phyloP scores from a whole-genome alignment of 176 grass and related monocot genomes.

The Oryza officinalis region DNA sequence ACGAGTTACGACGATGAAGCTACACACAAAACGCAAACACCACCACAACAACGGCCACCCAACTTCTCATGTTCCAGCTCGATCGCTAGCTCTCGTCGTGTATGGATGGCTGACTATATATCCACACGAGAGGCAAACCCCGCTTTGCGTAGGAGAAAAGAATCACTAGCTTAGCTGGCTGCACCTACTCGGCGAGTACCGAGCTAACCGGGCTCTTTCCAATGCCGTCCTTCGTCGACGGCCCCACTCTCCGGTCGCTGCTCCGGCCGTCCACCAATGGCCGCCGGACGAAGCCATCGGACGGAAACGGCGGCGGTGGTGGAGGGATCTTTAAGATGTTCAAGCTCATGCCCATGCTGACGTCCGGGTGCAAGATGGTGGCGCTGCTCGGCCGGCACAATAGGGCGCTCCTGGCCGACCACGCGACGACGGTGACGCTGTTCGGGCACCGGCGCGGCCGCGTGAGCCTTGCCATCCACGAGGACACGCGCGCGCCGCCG shows the following conservation, averaged over 20 bases:
- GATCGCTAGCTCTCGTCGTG: too few relatives aligned
- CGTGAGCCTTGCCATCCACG: conserved; percentile 79
- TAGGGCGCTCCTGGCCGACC: conserved; percentile 71
- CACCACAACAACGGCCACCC: neutral
- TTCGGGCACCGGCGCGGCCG: conserved; percentile 77
- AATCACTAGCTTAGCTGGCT: neutral
- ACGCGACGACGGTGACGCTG: conserved; percentile 76
- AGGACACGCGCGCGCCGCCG: conserved; percentile 83
- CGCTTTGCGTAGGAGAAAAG: conserved; percentile 46
- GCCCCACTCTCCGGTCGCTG: conserved; percentile 58
- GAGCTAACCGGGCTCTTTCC: neutral
- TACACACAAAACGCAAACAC: neutral
- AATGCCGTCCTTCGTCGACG: conserved; percentile 76
- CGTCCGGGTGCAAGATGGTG: conserved; percentile 97
- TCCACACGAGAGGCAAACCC: conserved; percentile 27
- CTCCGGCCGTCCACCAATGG: conserved; percentile 60
- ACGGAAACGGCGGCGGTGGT: conserved; percentile 3
- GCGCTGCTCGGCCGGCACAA: conserved; percentile 70
- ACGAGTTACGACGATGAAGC: neutral
- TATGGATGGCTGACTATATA: conserved; percentile 41
- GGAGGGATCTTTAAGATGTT: conserved; percentile 82
- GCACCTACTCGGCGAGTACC: conserved; percentile 24
- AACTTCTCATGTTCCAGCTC: neutral
- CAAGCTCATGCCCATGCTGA: conserved; percentile 93
- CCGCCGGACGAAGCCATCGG: conserved; percentile 51